These are phyloP conservation scores for Mycosarcoma maydis DNA, from an alignment of 1,284 basidiomycete species.

Conservation along the genomic window DNA sequence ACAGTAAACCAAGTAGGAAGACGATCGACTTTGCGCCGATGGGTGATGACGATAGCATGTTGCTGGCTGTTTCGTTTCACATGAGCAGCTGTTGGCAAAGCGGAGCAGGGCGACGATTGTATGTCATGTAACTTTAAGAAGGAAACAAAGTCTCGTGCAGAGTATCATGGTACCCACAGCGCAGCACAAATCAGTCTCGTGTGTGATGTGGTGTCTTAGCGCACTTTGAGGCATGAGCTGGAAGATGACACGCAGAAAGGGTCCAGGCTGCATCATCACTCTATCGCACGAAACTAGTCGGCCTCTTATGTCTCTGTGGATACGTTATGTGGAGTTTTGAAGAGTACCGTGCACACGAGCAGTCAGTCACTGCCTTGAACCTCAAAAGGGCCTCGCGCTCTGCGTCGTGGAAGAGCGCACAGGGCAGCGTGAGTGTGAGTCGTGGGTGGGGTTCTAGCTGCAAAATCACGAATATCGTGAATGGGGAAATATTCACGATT, in stretches of 20 bases:
- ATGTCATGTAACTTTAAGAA: too few species aligned
- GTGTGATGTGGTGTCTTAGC: too few species aligned
- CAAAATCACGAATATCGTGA: too few species aligned
- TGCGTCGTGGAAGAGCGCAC: too few species aligned
- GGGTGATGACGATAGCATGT: conserved; percentile 9
- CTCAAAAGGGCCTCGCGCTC: neutral
- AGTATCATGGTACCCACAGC: too few species aligned
- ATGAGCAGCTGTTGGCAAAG: neutral
- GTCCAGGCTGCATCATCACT: neutral
- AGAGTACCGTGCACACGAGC: neutral
- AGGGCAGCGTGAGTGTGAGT: too few species aligned
- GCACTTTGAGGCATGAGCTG: conserved; percentile 1
- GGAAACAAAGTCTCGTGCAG: too few species aligned
- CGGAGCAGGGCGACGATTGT: neutral
- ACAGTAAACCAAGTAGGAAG: conserved; percentile 28
- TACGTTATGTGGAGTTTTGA: neutral
- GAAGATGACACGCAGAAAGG: neutral
- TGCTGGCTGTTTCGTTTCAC: neutral
- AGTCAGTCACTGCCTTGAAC: neutral
- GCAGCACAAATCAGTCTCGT: too few species aligned
- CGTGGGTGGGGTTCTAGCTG: too few species aligned
- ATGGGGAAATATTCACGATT: too few species aligned
- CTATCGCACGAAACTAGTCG: neutral
- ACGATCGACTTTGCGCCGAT: conserved; percentile 24
- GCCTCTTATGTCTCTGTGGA: too few species aligned